phyloP scores from a whole-genome alignment of 495 filamentous ascomycete species.

The Penicillium soppii region DNA sequence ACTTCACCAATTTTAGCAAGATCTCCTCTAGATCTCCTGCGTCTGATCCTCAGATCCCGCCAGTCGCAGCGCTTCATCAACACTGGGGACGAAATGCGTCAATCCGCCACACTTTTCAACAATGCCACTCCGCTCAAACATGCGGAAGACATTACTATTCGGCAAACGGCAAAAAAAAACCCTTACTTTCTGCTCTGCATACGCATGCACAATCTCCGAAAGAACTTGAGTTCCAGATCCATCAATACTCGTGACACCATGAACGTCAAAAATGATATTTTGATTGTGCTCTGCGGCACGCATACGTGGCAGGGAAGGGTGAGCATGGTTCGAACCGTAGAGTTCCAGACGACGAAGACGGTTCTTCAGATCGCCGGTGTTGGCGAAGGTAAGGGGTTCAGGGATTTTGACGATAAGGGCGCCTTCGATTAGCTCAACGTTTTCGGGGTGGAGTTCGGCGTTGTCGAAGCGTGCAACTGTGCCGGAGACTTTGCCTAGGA shows the following conservation, averaged over 20 bases:
- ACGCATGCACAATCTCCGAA: slow-evolving; percentile 79
- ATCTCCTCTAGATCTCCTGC: slow-evolving; percentile 14
- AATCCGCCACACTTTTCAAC: slow-evolving; percentile 73
- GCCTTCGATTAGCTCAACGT: slow-evolving; percentile 84
- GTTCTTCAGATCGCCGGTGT: slow-evolving; percentile 88
- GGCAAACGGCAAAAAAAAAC: slow-evolving; percentile 90
- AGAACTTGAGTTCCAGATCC: slow-evolving; percentile 91
- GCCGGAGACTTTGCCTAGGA: slow-evolving; percentile 84
- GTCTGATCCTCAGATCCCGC: slow-evolving; percentile 62
- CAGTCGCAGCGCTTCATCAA: slow-evolving; percentile 78
- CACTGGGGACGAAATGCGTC: slow-evolving; percentile 74
- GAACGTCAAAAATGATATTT: slow-evolving; percentile 95
- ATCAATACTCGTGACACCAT: slow-evolving; percentile 90
- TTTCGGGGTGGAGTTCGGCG: slow-evolving; percentile 73
- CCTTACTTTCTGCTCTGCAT: slow-evolving; percentile 66
- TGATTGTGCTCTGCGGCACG: slow-evolving; percentile 70
- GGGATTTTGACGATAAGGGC: slow-evolving; percentile 96
- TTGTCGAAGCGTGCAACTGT: slow-evolving; percentile 79
- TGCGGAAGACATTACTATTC: slow-evolving; percentile 62
- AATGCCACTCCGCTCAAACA: slow-evolving; percentile 80
- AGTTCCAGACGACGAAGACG: slow-evolving; percentile 79
- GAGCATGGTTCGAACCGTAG: slow-evolving; percentile 79
- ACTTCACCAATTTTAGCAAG: not conserved
- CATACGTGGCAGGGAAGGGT: slow-evolving; percentile 81
- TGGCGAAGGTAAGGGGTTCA: slow-evolving; percentile 94